Evolutionary conservation across 2,329 filamentous ascomycete species (phyloP), one percentile per base, ranked within the genome.

Genomic region (Aspergillus flavus): DNA sequence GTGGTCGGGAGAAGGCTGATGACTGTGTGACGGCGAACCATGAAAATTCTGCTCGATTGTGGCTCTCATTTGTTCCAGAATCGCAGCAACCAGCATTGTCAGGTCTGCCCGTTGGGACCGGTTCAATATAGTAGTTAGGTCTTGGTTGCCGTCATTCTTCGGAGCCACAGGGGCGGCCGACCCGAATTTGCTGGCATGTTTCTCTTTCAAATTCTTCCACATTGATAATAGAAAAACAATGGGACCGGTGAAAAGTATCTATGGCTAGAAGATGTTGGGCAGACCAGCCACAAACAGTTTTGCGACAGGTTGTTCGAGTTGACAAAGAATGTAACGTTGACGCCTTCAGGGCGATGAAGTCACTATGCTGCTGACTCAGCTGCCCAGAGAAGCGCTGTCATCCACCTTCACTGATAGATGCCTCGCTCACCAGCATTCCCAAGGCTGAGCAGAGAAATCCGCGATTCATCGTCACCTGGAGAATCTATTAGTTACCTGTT

Each of bases 41-140:
- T 80, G 72, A 59, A 80, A 81, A 57, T 77, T 76, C 43, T 77
- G 73, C 28, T 77, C 62, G 41, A 81, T 73, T 1, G 64, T 60
- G 55, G 73, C 71, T 48, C 80, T 75, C 80, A 82, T 82, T 12
- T 73, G 75, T 64, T 78, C 71, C 23, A 75, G 75, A 6, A 79
- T 74, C 58, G 74, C 72, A 14, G 78, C 77, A 19, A 82, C 70
- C 3, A 82, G 72, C 4, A 79, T 68, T 11, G 78, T 81, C 43
- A 82, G 67, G 46, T 81, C 78, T 16, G 69, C 79, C 16, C 80
- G 76, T 66, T 82, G 79, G 36, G 73, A 73, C 57, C 78, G 71
- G 59, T 79, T 73, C 45, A 82, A 66, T 57, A 81, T 75, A 52
- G 78, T 78, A 46, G 75, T 78, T 53, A 82, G 71, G 69, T 80